Conservation (phyloP, 2,329 filamentous ascomycete genomes). For the Alternaria alternata region DNA sequence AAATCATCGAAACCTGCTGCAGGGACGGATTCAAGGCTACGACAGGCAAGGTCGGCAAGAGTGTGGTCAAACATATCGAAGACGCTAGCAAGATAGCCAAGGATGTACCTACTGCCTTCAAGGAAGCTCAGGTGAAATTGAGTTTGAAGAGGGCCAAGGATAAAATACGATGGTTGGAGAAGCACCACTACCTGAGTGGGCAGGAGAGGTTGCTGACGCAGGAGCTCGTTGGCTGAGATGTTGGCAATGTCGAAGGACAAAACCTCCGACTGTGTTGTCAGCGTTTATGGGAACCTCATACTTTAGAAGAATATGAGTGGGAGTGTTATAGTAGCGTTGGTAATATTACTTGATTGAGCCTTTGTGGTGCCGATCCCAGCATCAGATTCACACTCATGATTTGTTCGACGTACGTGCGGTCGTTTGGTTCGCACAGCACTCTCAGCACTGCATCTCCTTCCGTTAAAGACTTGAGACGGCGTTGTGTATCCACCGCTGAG, state of each 20-base stretch:
- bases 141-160: conserved; percentile 3
- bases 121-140: conserved; percentile 3
- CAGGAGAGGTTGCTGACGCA: conserved; percentile 2
- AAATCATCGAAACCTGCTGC: background rate
- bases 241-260: background rate
- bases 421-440: background rate
- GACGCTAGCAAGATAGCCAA: conserved; percentile 6
- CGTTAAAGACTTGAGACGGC: background rate
- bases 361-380: background rate
- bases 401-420: background rate
- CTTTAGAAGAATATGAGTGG: background rate
- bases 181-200: conserved; percentile 3
- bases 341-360: background rate
- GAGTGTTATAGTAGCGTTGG: background rate
- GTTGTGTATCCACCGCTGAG: background rate
- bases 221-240: background rate
- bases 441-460: background rate
- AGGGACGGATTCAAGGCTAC: conserved; percentile 1
- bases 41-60: conserved; percentile 6
- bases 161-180: conserved; percentile 9
- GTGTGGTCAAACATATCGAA: conserved; percentile 1
- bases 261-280: background rate
- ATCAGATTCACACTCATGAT: background rate
- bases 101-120: conserved; percentile 2
- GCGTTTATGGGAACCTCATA: background rate